Evolutionary conservation across 306 rosid genomes (phyloP), one percentile per base, ranked within the genome.

Genomic region (Gastrolobium villosum): DNA sequence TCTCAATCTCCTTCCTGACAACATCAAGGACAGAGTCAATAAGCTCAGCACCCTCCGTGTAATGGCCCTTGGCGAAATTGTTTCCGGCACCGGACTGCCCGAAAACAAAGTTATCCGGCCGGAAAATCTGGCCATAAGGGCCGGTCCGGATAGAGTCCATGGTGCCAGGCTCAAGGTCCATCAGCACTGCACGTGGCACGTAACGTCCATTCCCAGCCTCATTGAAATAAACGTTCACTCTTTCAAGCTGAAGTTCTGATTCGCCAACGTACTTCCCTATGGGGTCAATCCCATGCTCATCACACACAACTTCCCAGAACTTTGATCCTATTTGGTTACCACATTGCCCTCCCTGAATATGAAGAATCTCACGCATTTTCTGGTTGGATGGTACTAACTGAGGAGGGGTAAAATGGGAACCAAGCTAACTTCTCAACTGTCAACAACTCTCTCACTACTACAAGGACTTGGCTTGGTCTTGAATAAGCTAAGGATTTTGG

Each of bases 121-220:
- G 80, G 77, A 91, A 91, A 74, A 89, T 88, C 89, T 84, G 91
- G 10, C 97, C 94, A 1, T 89, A 88, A 2, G 89, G 92, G 0
- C 94, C 91, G 0, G 88, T 75, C 7, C 94, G 83, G 66, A 85
- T 56, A 6, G 89, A 79, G 2, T 89, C 97, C 92, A 91, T 91
- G 74, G 97, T 91, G 13, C 97, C 97, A 0, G 97, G 97, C 39
- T 91, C 97, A 10, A 91, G 92, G 80, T 91, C 97, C 94, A 91
- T 89, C 3, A 89, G 82, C 84, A 91, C 97, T 11, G 92, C 97
- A 6, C 97, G 65, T 1, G 97, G 97, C 78, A 91, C 97, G 9
- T 86, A 91, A 6, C 97, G 84, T 2, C 92, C 87, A 2, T 84
- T 85, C 26, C 81, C 86, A 4, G 84, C 92, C 50, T 90, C 94